Conservation (phyloP, 768 basidiomycete species). For the Vishniacozyma victoriae region DNA sequence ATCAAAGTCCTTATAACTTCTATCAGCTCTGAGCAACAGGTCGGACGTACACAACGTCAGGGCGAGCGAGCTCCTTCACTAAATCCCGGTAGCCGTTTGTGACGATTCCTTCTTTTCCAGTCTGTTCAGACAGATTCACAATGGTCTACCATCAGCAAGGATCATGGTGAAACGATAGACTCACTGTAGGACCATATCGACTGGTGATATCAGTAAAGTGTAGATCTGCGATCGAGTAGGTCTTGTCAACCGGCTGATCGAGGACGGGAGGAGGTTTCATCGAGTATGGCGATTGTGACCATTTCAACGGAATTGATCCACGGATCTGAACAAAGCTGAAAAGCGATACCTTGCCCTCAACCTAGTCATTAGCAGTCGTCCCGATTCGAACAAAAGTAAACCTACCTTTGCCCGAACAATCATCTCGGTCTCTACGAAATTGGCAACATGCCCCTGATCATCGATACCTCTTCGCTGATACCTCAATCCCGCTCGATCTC, state of each 20-base stretch:
- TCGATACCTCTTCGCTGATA: conserved; percentile 94
- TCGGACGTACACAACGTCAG: conserved; percentile 43
- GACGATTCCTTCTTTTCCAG: conserved; percentile 77
- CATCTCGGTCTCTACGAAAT: conserved; percentile 68
- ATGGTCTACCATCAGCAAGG: conserved; percentile 54
- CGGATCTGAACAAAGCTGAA: conserved; percentile 87
- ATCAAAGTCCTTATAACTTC: conserved; percentile 58
- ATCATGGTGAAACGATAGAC: conserved; percentile 26
- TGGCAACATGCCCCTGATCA: conserved; percentile 77
- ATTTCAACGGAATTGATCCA: conserved; percentile 89
- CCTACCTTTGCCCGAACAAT: conserved; percentile 73
- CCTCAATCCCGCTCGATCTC: conserved; percentile 82
- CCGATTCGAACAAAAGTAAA: not conserved
- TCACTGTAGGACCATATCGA: conserved; percentile 72
- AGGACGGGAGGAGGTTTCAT: conserved; percentile 82
- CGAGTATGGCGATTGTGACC: conserved; percentile 81
- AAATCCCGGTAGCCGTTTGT: conserved; percentile 71
- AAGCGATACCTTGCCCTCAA: conserved; percentile 66
- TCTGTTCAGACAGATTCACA: conserved; percentile 84
- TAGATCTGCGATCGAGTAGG: conserved; percentile 61
- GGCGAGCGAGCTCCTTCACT: conserved; percentile 52
- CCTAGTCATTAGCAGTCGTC: conserved; percentile 53
- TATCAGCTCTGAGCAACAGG: not conserved
- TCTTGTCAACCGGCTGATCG: conserved; percentile 68
- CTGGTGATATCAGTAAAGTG: conserved; percentile 66